Evolutionary conservation across 202 grass and related monocot genomes (phyloP).

Genomic region (Carex sylvatica): DNA sequence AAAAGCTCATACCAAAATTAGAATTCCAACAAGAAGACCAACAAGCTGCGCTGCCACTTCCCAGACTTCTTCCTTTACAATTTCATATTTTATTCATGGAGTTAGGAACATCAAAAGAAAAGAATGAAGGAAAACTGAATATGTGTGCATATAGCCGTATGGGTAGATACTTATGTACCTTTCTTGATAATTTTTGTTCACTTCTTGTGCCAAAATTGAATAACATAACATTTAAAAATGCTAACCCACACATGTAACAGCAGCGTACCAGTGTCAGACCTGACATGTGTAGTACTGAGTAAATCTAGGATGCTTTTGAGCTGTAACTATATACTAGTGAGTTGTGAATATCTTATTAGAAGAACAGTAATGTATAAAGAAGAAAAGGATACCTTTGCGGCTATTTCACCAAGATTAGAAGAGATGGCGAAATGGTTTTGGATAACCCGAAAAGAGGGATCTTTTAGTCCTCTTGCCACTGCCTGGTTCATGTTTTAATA

Average conservation of each 20-base stretch:
- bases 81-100: background rate
- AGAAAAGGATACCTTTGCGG: constrained; percentile 67
- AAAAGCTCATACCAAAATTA: constrained; percentile 58
- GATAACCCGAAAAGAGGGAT: constrained; percentile 86
- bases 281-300: constrained; percentile 17
- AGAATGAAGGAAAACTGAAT: constrained; percentile 14
- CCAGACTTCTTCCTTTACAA: constrained; percentile 96
- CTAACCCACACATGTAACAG: constrained; percentile 2
- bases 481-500: constrained; percentile 47
- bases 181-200: background rate
- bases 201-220: background rate
- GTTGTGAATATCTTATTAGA: background rate
- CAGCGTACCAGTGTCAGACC: background rate
- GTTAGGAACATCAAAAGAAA: constrained; percentile 12
- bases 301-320: constrained; percentile 1
- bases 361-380: constrained; percentile 22
- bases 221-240: background rate
- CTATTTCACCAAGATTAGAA: constrained; percentile 86
- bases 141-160: background rate
- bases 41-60: constrained; percentile 86
- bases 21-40: constrained; percentile 56
- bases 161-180: background rate
- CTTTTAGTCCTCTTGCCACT: constrained; percentile 78
- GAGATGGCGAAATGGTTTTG: constrained; percentile 89
- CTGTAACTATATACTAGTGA: background rate